Percentiles rank a stretch among this genome's conserved stretches.
Evolutionary conservation across 176 grass and related monocot genomes (phyloP).

Genomic region (Pontederia crassipes): DNA sequence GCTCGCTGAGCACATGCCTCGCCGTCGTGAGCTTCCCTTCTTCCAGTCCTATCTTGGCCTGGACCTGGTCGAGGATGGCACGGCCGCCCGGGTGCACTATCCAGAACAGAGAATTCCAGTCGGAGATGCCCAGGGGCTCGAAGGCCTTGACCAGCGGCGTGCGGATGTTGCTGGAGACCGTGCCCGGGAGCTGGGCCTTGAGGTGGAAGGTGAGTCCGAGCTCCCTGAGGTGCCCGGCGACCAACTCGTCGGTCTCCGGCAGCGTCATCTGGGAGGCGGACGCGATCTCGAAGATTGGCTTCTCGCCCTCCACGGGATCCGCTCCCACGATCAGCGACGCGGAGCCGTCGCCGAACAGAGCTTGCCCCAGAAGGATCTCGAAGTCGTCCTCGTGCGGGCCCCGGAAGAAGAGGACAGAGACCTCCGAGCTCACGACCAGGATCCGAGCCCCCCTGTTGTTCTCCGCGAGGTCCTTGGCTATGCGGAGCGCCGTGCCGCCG

Average conservation of each 20-base stretch:
- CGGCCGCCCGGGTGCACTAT: too few species aligned
- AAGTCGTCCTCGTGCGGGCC: background rate
- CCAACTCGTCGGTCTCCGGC: background rate
- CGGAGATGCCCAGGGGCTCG: too few species aligned
- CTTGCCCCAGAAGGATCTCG: conserved; percentile 3
- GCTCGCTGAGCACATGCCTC: too few species aligned
- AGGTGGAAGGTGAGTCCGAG: conserved; percentile 6
- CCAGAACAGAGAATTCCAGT: too few species aligned
- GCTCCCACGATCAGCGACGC: conserved; percentile 1
- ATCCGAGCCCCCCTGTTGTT: conserved; percentile 6
- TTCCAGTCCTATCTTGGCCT: too few species aligned
- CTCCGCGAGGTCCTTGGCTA: conserved; percentile 14
- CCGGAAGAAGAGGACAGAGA: conserved; percentile 6
- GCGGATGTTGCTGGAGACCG: background rate
- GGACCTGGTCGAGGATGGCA: too few species aligned
- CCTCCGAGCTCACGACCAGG: conserved; percentile 3
- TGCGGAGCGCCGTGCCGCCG: conserved; percentile 5
- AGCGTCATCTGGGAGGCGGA: conserved; percentile 6
- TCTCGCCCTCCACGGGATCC: background rate
- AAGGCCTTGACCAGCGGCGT: too few species aligned
- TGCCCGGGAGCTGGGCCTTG: background rate
- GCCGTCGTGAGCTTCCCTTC: too few species aligned
- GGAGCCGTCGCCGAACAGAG: conserved; percentile 1
- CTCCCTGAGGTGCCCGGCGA: conserved; percentile 1
- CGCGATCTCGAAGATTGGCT: conserved; percentile 1